A percentile compares a stretch with the other conserved stretches of the same genome.
Conservation (phyloP, 2,329 filamentous ascomycete genomes). For the Diatrype stigma region DNA sequence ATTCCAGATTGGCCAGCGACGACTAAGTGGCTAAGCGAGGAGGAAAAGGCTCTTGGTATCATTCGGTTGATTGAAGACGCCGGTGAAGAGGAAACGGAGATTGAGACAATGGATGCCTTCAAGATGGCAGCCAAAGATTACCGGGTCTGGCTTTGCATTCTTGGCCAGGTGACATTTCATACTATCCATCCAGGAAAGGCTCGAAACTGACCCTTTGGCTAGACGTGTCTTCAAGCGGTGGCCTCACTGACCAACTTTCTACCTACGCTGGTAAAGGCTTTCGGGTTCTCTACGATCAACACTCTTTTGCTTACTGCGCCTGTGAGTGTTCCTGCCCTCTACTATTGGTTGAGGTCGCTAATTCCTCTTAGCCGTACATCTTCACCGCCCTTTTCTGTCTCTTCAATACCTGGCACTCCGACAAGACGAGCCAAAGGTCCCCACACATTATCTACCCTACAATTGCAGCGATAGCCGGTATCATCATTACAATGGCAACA, state of each 20-base stretch:
- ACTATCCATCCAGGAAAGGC: not conserved
- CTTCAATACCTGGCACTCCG: slow-evolving; percentile 26
- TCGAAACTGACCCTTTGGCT: slow-evolving; percentile 4
- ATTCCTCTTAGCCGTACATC: slow-evolving; percentile 16
- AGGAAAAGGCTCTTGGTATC: slow-evolving; percentile 12
- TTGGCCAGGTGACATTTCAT: not conserved
- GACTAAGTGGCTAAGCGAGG: slow-evolving; percentile 12
- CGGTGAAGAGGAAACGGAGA: slow-evolving; percentile 16
- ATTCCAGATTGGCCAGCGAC: slow-evolving; percentile 14
- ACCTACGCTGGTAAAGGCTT: slow-evolving; percentile 25
- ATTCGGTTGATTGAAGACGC: slow-evolving; percentile 14
- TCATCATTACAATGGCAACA: slow-evolving; percentile 22
- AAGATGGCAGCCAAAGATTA: slow-evolving; percentile 25
- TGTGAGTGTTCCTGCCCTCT: not conserved
- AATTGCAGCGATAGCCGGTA: slow-evolving; percentile 13
- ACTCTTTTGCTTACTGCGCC: slow-evolving; percentile 26
- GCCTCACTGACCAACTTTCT: slow-evolving; percentile 29
- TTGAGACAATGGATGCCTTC: slow-evolving; percentile 15
- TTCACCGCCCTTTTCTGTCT: slow-evolving; percentile 25
- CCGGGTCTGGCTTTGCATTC: slow-evolving; percentile 23
- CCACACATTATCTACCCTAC: slow-evolving; percentile 18
- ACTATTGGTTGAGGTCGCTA: not conserved
- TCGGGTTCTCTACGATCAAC: slow-evolving; percentile 22
- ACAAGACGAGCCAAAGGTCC: slow-evolving; percentile 20
- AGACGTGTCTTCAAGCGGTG: slow-evolving; percentile 25